Conservation (phyloP, 164 flowering plant species). For the Vitis vinifera region ASM3070453v1 NC_081805.1:23498001-23498500, state of each 20-base stretch:
- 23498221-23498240: neutral
- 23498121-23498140: too few species aligned
- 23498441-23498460: neutral
- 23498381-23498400: conserved; percentile 85
- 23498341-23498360: conserved; percentile 89
- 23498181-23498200: too few species aligned
- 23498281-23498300: neutral
- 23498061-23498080: too few species aligned
- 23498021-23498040: too few species aligned
- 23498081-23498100: too few species aligned
- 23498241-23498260: neutral
- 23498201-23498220: neutral
- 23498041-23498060: too few species aligned
- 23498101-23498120: too few species aligned
- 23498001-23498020: too few species aligned
- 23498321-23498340: conserved; percentile 35
- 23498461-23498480: neutral
- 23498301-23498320: conserved; percentile 42
- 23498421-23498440: conserved; percentile 2
- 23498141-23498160: too few species aligned
- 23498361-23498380: conserved; percentile 63
- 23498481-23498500: neutral
- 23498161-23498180: too few species aligned
- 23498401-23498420: conserved; percentile 76
- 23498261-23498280: neutral